phyloP scores from a whole-genome alignment of 805 yeast species.

The Debaryomyces prosopidis region DNA sequence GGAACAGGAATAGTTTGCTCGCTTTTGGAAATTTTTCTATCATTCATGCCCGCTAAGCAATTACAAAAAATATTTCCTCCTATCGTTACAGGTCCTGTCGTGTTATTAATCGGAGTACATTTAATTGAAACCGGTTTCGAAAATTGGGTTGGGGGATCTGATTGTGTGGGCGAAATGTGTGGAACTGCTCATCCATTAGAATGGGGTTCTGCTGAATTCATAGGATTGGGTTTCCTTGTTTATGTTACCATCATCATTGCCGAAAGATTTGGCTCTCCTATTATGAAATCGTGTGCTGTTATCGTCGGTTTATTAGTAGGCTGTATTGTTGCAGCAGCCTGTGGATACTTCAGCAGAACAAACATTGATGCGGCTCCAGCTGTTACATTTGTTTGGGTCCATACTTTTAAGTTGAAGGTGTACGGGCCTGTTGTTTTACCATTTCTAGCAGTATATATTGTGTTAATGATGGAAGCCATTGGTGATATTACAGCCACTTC shows the following conservation, averaged over 20 bases:
- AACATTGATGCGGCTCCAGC: slow-evolving; percentile 72
- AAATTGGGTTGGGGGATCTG: slow-evolving; percentile 89
- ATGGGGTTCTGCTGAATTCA: slow-evolving; percentile 86
- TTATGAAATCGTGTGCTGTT: slow-evolving; percentile 93
- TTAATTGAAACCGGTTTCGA: slow-evolving; percentile 72
- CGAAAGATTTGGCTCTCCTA: slow-evolving; percentile 91
- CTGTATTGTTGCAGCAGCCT: slow-evolving; percentile 89
- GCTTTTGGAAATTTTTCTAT: slow-evolving; percentile 65
- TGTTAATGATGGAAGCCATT: slow-evolving; percentile 87
- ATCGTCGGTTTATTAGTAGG: slow-evolving; percentile 82
- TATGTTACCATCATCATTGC: slow-evolving; percentile 69
- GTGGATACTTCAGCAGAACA: slow-evolving; percentile 69
- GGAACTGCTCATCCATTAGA: slow-evolving; percentile 50
- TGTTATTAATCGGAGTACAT: slow-evolving; percentile 73
- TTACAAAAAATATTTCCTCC: slow-evolving; percentile 83
- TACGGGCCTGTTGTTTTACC: slow-evolving; percentile 89
- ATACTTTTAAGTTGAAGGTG: slow-evolving; percentile 72
- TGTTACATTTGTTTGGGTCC: slow-evolving; percentile 84
- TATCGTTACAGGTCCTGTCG: slow-evolving; percentile 91
- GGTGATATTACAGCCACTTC: slow-evolving; percentile 95
- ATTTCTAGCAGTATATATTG: slow-evolving; percentile 77
- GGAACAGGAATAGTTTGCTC: slow-evolving; percentile 83
- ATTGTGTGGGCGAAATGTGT: slow-evolving; percentile 46
- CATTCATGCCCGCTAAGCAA: slow-evolving; percentile 73
- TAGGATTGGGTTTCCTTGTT: slow-evolving; percentile 87